Evolutionary conservation across 2,329 filamentous ascomycete species (phyloP), one percentile per base, ranked within the genome.

Genomic region (Colletotrichum navitas): DNA sequence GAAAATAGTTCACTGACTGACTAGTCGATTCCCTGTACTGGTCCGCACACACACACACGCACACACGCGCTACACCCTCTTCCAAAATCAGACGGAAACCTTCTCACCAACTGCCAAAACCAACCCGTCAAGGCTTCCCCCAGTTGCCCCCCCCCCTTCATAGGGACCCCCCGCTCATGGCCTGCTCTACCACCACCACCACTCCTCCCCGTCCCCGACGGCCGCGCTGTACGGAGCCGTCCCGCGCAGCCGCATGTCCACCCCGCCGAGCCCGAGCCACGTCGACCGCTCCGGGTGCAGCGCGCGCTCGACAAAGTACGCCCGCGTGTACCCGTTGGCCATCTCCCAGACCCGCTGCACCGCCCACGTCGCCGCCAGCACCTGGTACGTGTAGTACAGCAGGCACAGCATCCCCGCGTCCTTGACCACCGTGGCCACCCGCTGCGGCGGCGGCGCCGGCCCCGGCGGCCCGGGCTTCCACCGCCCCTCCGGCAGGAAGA

Each of bases 291-390:
- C 21, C 39, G 68, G 64, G n/a, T 58, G 32, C 21, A 68, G 26
- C 18, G 16, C 51, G 10, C 56, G 39, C 34, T 71, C 64, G 43
- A 71, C 21, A 29, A 58, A 71, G n/a, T 68, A 67, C 24, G 64
- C 68, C 56, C 68, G 34, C 39, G 68, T 58, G 24, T 43, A 24
- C 39, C 59, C 51, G 64, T 71, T 71, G 55, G 64, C 68, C 49
- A 55, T 21, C 34, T 49, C 68, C 47, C 58, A 71, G 10, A 71
- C n/a, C 16, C 18, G 16, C 58, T 36, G 47, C 32, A 43, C 51
- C 5, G 64, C 63, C 51, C 34, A 18, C 32, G 52, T 32, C 56
- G 56, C 55, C 36, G 26, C 32, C 47, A 67, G 24, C 43, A 29
- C 47, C 36, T 43, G 54, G 62, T 32, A 61, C 29, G 34, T 16